Evolutionary conservation across 1,139 yeast species (phyloP), one percentile per base, ranked within the genome.

Genomic region (Waltiozyma sp.): DNA sequence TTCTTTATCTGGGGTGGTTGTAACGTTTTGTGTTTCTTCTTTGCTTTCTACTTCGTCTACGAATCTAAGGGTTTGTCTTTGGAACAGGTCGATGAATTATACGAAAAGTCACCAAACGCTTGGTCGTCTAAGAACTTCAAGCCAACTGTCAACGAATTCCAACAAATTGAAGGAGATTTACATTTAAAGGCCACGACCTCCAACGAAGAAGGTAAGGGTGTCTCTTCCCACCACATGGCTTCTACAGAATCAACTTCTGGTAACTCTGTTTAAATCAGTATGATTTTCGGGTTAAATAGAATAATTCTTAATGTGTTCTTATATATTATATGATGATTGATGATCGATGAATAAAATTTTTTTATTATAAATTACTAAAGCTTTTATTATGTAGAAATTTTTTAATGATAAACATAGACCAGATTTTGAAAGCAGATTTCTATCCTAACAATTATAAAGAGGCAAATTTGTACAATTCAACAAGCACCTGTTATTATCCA

Each of bases 1-100:
- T 81, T 80, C 67, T 81, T 80, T 63, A 76, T 82, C 55, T 81
- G 88, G 87, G 82, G 82, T 49, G 66, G 75, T 19, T 66, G 75
- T 44, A 62, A 59, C 46, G 47, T 54, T 35, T 45, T 58, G n/a
- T 65, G 68, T 21, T 55, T 66, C 57, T 60, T 76, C 55, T 75
- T 72, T 55, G 76, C 76, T 16, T 74, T 69, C 57, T 70, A 76
- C 60, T 68, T 70, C 50, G 76, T 80, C 41, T 74, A 72, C 55
- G 86, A 80, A 62, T 79, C 87, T 28, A 78, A 75, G 61, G 83
- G 84, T 18, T 69, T 77, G 51, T 65, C 75, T 47, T 69, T 80
- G 61, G 87, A 80, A 60, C 82, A 79, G 56, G 77, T 80, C 51
- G 86, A 80, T 58, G 72, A 66, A 47, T 49, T 70, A 46, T 83